Percentiles rank a stretch among this genome's conserved stretches.
Conservation (phyloP, 495 filamentous ascomycete species). For the Penicillium dipodomyicola region DNA sequence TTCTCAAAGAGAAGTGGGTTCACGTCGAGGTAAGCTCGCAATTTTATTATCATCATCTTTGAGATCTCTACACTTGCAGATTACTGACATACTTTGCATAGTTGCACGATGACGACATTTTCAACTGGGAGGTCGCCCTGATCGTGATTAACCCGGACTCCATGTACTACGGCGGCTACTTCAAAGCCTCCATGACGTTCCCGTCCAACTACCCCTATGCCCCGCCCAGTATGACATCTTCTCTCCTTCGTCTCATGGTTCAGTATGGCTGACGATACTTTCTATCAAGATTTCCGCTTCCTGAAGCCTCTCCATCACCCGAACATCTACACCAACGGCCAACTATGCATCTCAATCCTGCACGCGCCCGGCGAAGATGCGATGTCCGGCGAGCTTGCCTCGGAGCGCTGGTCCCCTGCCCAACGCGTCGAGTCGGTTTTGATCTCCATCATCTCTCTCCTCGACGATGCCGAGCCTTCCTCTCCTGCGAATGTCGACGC, state of each 20-base stretch:
- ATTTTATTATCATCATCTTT: neutral
- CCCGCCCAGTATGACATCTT: constrained; percentile 59
- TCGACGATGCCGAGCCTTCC: constrained; percentile 90
- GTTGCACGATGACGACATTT: constrained; percentile 73
- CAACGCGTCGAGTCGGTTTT: constrained; percentile 93
- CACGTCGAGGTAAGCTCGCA: constrained; percentile 67
- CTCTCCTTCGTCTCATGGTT: neutral
- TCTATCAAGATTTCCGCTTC: constrained; percentile 71
- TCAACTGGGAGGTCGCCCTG: constrained; percentile 82
- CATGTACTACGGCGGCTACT: constrained; percentile 88
- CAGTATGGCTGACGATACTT: constrained; percentile 6
- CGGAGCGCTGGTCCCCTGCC: constrained; percentile 88
- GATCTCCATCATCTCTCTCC: constrained; percentile 85
- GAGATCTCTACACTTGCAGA: neutral
- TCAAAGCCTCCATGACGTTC: constrained; percentile 85
- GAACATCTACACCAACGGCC: constrained; percentile 88
- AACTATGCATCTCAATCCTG: constrained; percentile 94
- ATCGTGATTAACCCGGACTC: constrained; percentile 92
- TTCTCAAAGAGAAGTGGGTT: constrained; percentile 89
- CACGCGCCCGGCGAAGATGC: constrained; percentile 88
- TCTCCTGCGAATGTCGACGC: constrained; percentile 96
- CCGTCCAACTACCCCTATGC: constrained; percentile 84
- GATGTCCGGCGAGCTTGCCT: constrained; percentile 83
- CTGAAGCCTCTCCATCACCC: constrained; percentile 80
- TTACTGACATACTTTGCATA: constrained; percentile 21